Base-by-base conservation (phyloP, 2,329 filamentous ascomycete species). In the Chaetomium strumarium region DNA sequence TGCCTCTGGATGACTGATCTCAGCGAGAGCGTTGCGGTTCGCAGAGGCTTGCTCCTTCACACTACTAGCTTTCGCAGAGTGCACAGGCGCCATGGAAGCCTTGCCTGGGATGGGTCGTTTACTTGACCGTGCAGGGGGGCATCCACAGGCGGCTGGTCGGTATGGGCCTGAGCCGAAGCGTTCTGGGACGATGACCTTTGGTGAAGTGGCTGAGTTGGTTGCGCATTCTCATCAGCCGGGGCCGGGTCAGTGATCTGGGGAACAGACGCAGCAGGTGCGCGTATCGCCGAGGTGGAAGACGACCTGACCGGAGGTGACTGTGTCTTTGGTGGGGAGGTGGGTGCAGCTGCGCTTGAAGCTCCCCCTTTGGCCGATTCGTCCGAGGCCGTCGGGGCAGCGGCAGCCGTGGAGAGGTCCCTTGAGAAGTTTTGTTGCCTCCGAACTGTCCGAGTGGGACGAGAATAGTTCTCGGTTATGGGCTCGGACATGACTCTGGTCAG, bases 401-500 rank as follows among this genome's bases (percentile, higher is more conserved):
- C 33, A 54, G 14, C 31, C 12, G 42, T 39, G 12, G 65, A 48
- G 12, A 68, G 63, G 24, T 80, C 76, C 55, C 73, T 70, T 31
- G 75, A 72, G 58, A 76, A 76, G 38, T 74, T 74, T 49, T 76
- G 74, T 57, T 77, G 72, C 55, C 73, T 68, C 51, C 76, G 68
- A 19, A 77, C 69, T 33, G 75, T 68, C 51, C 72, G 66, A 11
- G 70, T 73, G 10, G 84, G 82, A 9, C 81, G 74, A 11, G 84
- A 86, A 63, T 81, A 85, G 60, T 85, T 86, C 55, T 79, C 80
- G 9, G 74, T 69, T 24, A 77, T 69, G 3, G 88, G 85, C 63
- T 92, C 88, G 4, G 88, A 88, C 63, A 86, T 81, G 1, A 87
- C 81, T 59, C 83, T 77, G 6, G 75, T 72, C 33, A 90, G 69